Conservation (phyloP, 805 yeast genomes). For the Candida sonorensis region DNA sequence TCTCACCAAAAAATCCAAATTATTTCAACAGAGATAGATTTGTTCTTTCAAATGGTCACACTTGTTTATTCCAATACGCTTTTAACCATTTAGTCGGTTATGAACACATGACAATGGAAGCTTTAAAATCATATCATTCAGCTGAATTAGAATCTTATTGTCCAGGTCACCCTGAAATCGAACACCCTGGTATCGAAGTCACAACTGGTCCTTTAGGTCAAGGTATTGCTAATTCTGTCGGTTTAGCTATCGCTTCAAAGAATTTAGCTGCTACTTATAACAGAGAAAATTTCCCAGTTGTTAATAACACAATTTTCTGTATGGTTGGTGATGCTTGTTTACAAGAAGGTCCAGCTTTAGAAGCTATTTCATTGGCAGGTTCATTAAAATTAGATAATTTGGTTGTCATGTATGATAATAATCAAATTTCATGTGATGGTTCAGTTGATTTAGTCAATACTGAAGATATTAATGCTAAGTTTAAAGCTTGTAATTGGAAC, state of each 20-base stretch:
- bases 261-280: slow-evolving; percentile 89
- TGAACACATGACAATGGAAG: slow-evolving; percentile 65
- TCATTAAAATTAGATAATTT: slow-evolving; percentile 88
- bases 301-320: slow-evolving; percentile 68
- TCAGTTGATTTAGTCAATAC: slow-evolving; percentile 83
- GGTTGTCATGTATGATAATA: slow-evolving; percentile 93
- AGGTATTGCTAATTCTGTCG: slow-evolving; percentile 94
- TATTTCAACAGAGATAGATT: slow-evolving; percentile 96
- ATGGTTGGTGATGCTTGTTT: slow-evolving; percentile 97
- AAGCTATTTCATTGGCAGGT: slow-evolving; percentile 92
- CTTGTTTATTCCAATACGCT: slow-evolving; percentile 83
- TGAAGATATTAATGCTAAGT: slow-evolving; percentile 81
- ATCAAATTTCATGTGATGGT: slow-evolving; percentile 96
- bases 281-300: slow-evolving; percentile 68
- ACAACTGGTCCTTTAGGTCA: slow-evolving; percentile 99
- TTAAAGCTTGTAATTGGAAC: slow-evolving; percentile 94
- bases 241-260: slow-evolving; percentile 89
- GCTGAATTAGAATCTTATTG: slow-evolving; percentile 84
- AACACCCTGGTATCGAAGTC: slow-evolving; percentile 89
- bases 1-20: slow-evolving; percentile 83
- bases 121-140: slow-evolving; percentile 64
- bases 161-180: slow-evolving; percentile 97
- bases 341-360: slow-evolving; percentile 95
- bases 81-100: slow-evolving; percentile 83
- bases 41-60: slow-evolving; percentile 93